A percentile compares a stretch with the other conserved stretches of the same genome.
These are phyloP conservation scores for Daldinia childiae DNA, from an alignment of 495 filamentous ascomycete species.

Conservation along the genomic window DNA sequence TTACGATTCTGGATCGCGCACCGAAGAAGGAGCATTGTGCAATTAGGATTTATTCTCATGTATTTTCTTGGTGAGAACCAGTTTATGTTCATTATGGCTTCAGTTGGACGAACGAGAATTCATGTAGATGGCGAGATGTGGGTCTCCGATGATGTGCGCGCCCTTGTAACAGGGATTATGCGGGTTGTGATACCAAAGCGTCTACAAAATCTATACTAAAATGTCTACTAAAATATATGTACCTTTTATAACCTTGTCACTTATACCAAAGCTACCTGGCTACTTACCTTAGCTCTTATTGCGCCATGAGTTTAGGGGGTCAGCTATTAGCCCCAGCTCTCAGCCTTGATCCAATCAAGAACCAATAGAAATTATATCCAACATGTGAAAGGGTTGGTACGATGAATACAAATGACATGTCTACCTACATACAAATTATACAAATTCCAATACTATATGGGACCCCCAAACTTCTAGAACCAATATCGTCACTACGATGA, in stretches of 20 bases:
- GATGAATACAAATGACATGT: neutral
- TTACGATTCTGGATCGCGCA: constrained; percentile 19
- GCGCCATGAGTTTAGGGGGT: constrained; percentile 19
- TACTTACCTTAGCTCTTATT: constrained; percentile 18
- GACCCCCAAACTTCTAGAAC: neutral
- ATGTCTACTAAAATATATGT: neutral
- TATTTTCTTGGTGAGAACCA: neutral
- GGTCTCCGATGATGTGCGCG: constrained; percentile 40
- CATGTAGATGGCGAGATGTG: constrained; percentile 39
- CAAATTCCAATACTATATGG: too few relatives aligned
- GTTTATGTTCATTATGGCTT: neutral
- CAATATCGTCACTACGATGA: constrained; percentile 3
- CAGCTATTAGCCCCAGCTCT: constrained; percentile 22
- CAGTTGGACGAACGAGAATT: constrained; percentile 26
- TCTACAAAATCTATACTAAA: neutral
- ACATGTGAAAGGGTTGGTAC: neutral
- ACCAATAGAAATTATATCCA: constrained; percentile 17
- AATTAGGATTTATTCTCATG: constrained; percentile 18
- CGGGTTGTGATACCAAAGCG: neutral
- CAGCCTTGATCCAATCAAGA: constrained; percentile 18
- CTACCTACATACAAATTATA: constrained; percentile 6
- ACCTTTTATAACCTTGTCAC: too few relatives aligned
- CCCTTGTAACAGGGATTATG: constrained; percentile 19
- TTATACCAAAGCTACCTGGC: constrained; percentile 1
- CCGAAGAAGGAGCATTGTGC: constrained; percentile 33